Percentiles rank a stretch among this genome's conserved stretches.
Conservation (phyloP, 2,329 filamentous ascomycete species). For the Aureobasidium sp. region DNA sequence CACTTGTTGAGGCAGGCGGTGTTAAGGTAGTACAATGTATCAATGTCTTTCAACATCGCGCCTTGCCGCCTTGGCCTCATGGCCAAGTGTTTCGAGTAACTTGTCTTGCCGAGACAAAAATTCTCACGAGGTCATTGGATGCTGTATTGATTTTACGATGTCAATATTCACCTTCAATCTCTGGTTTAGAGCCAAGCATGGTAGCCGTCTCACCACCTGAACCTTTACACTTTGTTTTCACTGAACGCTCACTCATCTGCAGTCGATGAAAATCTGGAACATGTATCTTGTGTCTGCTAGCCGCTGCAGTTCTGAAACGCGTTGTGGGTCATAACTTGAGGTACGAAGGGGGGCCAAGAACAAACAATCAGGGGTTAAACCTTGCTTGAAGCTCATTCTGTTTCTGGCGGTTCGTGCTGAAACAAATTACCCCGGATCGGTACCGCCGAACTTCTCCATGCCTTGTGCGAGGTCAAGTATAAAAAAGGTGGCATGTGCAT, state of each 20-base stretch:
- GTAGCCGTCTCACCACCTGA: not conserved
- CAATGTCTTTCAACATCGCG: not conserved
- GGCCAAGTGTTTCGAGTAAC: constrained; percentile 9
- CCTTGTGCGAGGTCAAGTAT: not conserved
- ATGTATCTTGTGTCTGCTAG: not conserved
- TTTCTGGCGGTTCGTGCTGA: not conserved
- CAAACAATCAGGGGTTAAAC: not conserved
- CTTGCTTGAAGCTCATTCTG: not conserved
- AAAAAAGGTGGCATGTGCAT: not conserved
- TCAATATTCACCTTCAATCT: not conserved
- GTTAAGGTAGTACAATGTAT: not conserved
- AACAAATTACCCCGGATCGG: not conserved
- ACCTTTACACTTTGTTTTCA: not conserved
- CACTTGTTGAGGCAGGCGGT: not conserved
- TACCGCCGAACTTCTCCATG: not conserved
- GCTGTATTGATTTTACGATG: not conserved
- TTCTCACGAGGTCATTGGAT: not conserved
- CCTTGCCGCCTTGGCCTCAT: not conserved
- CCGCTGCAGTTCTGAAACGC: constrained; percentile 5
- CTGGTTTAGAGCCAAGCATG: not conserved
- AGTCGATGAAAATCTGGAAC: not conserved
- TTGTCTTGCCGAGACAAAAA: not conserved
- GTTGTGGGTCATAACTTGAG: not conserved
- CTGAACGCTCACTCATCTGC: not conserved
- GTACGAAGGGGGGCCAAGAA: not conserved